Conservation (phyloP, 2,329 filamentous ascomycete species). For the Chaetomium globosum region DNA sequence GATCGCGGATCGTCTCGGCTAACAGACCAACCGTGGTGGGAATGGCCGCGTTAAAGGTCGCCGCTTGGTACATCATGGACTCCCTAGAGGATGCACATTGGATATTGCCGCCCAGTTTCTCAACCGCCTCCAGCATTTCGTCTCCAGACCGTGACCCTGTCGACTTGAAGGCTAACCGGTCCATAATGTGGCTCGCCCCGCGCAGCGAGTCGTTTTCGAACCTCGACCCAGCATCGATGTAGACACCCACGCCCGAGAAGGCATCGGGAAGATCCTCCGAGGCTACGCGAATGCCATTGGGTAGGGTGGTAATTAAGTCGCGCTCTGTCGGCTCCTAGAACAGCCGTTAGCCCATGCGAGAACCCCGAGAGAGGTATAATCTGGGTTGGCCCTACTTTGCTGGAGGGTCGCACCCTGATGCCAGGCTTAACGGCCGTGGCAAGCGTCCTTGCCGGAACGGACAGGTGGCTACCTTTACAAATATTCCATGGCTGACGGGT, state of each 20-base stretch:
- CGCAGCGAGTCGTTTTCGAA: slow-evolving; percentile 85
- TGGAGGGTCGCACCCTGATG: slow-evolving; percentile 17
- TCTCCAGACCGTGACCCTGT: slow-evolving; percentile 74
- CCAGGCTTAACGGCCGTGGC: slow-evolving; percentile 23
- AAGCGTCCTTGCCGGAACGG: slow-evolving; percentile 24
- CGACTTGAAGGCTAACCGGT: slow-evolving; percentile 90
- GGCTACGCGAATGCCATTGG: slow-evolving; percentile 91
- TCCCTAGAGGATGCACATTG: slow-evolving; percentile 95
- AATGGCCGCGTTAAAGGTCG: slow-evolving; percentile 93
- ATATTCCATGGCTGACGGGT: slow-evolving; percentile 28
- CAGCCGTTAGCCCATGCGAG: slow-evolving; percentile 29
- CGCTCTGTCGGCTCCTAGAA: slow-evolving; percentile 78
- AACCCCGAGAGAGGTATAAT: background rate
- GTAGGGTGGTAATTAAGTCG: slow-evolving; percentile 81
- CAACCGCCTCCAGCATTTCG: slow-evolving; percentile 83
- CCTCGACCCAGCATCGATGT: slow-evolving; percentile 90
- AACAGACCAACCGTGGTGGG: slow-evolving; percentile 79
- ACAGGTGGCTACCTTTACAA: slow-evolving; percentile 11
- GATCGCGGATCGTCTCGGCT: slow-evolving; percentile 90
- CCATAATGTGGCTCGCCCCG: slow-evolving; percentile 94
- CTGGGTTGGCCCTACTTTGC: background rate
- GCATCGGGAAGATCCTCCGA: slow-evolving; percentile 93
- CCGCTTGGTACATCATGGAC: slow-evolving; percentile 97
- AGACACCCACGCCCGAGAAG: slow-evolving; percentile 93
- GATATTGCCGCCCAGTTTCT: slow-evolving; percentile 90